A percentile compares a stretch with the other conserved stretches of the same genome.
Evolutionary conservation across 2,329 filamentous ascomycete species (phyloP).

Genomic region (Ophiostoma triangulosporum): DNA sequence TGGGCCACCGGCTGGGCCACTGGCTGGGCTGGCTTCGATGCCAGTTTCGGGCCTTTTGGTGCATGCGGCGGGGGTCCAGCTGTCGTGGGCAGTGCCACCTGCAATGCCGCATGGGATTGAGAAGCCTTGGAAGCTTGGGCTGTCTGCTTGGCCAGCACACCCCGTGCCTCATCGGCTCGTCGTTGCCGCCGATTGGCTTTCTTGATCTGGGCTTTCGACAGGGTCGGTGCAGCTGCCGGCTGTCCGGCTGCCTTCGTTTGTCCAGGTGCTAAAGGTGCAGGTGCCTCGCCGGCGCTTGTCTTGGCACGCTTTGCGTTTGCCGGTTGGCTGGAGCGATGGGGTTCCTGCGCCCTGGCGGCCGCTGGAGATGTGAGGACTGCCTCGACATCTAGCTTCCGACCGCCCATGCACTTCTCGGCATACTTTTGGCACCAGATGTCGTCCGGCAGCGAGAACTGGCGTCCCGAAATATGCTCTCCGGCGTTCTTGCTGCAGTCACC

Average conservation of each 20-base stretch:
- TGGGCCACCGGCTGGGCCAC: no score
- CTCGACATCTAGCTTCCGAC: background rate
- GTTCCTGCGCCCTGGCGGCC: background rate
- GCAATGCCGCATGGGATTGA: background rate
- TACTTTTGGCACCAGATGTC: slow-evolving; percentile 36
- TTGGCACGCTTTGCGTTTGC: background rate
- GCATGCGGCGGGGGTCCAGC: background rate
- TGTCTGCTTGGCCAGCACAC: background rate
- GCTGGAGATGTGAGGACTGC: background rate
- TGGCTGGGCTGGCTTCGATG: background rate
- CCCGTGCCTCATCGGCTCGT: background rate
- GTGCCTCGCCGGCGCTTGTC: background rate
- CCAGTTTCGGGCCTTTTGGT: background rate
- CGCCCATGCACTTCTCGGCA: background rate
- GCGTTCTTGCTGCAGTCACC: slow-evolving; percentile 34
- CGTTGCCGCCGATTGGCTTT: background rate
- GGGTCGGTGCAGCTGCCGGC: background rate
- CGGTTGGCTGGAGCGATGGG: background rate
- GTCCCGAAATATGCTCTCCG: slow-evolving; percentile 10
- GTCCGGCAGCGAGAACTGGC: slow-evolving; percentile 16
- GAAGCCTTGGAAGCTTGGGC: background rate
- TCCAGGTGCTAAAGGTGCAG: background rate
- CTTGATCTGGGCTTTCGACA: background rate
- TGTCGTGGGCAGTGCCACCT: background rate
- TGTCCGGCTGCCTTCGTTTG: background rate